Percentiles rank a stretch among this genome's conserved stretches.
These are phyloP conservation scores for Durusdinium trenchii DNA, from an alignment of 73 alveolate species.

Conservation along the genomic window DNA sequence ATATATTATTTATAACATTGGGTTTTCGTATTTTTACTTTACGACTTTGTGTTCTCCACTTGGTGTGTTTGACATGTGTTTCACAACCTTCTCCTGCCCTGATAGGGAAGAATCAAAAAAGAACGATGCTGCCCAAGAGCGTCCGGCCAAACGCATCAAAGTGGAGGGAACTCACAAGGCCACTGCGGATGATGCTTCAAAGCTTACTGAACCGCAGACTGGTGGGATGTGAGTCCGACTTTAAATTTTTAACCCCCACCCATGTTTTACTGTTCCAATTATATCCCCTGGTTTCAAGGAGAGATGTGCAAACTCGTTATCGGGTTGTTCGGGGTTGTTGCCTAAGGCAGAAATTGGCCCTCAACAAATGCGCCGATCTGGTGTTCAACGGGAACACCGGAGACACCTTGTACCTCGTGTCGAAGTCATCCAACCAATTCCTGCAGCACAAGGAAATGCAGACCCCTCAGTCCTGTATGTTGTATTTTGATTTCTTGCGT, in stretches of 20 bases:
- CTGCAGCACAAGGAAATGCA: not conserved
- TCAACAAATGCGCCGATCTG: not conserved
- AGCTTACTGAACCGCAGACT: not conserved
- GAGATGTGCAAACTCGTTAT: not conserved
- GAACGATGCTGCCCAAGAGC: not conserved
- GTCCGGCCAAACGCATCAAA: not conserved
- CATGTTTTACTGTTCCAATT: too few species aligned
- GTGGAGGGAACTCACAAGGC: not conserved
- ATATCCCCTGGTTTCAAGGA: too few species aligned
- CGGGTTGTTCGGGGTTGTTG: not conserved
- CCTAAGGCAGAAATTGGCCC: not conserved
- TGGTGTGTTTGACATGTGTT: too few species aligned
- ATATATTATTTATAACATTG: too few species aligned
- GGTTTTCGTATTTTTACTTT: too few species aligned
- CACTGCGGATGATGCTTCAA: not conserved
- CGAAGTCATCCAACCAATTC: not conserved
- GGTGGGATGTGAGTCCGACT: too few species aligned
- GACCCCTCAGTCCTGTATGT: not conserved
- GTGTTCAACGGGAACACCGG: not conserved
- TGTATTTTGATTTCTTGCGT: not conserved
- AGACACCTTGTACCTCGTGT: not conserved
- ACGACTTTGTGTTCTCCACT: too few species aligned
- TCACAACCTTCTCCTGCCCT: too few species aligned
- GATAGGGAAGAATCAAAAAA: too few species aligned
- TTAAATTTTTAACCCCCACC: too few species aligned